phyloP scores from a whole-genome alignment of 164 flowering plant genomes.

The Echeveria elegans region DNA sequence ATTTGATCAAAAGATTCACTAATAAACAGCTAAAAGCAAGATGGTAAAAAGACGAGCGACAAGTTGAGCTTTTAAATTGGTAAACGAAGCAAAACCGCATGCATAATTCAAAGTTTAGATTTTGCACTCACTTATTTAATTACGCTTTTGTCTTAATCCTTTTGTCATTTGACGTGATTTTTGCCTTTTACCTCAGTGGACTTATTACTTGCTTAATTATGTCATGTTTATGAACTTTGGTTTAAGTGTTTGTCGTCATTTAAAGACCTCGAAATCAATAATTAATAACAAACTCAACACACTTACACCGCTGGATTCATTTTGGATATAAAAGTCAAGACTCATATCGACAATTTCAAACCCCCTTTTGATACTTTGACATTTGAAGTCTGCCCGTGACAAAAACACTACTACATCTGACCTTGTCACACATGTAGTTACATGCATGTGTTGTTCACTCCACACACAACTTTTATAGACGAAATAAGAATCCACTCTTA shows the following conservation, averaged over 20 bases:
- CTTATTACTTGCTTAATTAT: not conserved
- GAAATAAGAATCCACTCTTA: too few relatives aligned
- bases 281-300: not conserved
- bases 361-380: conserved; percentile 1
- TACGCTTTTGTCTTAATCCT: not conserved
- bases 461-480: too few relatives aligned
- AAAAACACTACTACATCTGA: not conserved
- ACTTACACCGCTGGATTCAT: not conserved
- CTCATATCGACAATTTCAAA: conserved; percentile 6
- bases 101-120: not conserved
- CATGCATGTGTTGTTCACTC: too few relatives aligned
- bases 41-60: not conserved
- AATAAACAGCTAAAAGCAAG: not conserved
- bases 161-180: not conserved
- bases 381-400: conserved; percentile 5
- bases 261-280: not conserved
- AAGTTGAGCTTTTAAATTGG: not conserved
- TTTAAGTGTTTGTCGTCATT: not conserved
- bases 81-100: not conserved
- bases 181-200: not conserved
- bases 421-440: too few relatives aligned
- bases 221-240: not conserved
- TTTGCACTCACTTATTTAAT: too few relatives aligned
- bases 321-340: not conserved
- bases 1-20: not conserved